Evolutionary conservation across 257 asterid genomes (phyloP).

Genomic region (Agastache rugosa): DNA sequence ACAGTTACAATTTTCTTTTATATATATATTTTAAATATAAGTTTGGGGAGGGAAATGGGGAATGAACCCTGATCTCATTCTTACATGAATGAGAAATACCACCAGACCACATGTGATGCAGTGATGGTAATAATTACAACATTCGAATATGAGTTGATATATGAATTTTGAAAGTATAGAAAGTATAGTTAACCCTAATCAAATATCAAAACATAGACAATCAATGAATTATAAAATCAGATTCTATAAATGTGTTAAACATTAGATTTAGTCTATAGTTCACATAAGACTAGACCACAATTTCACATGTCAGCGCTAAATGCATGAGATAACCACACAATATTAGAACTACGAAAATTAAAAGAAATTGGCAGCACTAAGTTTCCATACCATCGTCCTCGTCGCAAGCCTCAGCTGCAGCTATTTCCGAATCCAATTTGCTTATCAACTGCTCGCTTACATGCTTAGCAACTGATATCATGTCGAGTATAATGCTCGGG

Average conservation of each 20-base stretch:
- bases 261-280: background rate
- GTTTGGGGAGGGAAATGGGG: no score
- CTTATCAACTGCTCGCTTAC: slow-evolving; percentile 68
- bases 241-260: background rate
- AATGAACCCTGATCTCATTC: no score
- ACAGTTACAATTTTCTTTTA: no score
- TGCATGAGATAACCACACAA: background rate
- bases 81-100: no score
- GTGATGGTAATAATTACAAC: no score
- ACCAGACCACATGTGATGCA: no score
- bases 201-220: no score
- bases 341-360: background rate
- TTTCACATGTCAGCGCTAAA: background rate
- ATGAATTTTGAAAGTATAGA: no score
- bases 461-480: slow-evolving; percentile 79
- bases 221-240: background rate
- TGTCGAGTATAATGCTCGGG: slow-evolving; percentile 76
- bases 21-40: no score
- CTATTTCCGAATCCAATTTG: slow-evolving; percentile 80
- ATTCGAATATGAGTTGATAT: no score
- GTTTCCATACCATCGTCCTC: slow-evolving; percentile 57
- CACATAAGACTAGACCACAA: background rate
- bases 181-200: no score
- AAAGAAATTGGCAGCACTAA: background rate
- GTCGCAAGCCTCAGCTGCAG: slow-evolving; percentile 82